A percentile compares a stretch with the other conserved stretches of the same genome.
Conservation (phyloP, 495 filamentous ascomycete genomes). For the Penicillium bovifimosum region DNA sequence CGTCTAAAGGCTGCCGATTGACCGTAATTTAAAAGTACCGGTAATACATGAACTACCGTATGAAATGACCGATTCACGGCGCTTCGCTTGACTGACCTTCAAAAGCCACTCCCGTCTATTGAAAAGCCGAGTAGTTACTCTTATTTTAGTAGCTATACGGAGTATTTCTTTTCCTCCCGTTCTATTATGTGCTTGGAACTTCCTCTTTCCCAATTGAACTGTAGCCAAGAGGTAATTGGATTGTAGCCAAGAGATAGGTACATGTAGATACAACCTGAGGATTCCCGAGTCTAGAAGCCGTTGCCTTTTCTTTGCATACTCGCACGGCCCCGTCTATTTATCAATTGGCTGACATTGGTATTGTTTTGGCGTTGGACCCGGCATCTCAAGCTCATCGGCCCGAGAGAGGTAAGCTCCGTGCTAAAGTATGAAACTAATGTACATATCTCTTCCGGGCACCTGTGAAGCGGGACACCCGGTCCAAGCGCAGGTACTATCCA, state of each 20-base stretch:
- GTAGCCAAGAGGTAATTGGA: background rate
- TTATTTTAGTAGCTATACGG: background rate
- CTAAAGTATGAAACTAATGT: conserved; percentile 5
- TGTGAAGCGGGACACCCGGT: conserved; percentile 1
- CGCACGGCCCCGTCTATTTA: background rate
- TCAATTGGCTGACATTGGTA: background rate
- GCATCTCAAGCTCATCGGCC: conserved; percentile 5
- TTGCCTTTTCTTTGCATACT: background rate
- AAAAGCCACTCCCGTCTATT: background rate
- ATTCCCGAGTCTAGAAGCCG: background rate
- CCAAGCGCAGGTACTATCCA: conserved; percentile 7
- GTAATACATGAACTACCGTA: conserved; percentile 5
- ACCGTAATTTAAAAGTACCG: background rate
- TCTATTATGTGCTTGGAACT: no score
- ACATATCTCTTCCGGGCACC: background rate
- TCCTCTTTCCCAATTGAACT: background rate
- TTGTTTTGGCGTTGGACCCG: background rate
- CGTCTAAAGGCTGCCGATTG: background rate
- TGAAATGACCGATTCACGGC: conserved; percentile 14
- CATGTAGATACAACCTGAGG: background rate
- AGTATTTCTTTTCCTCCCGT: background rate
- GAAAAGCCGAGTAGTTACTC: background rate
- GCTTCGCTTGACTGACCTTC: conserved; percentile 5
- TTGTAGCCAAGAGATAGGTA: no score
- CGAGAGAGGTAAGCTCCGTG: background rate